phyloP scores from a whole-genome alignment of 768 basidiomycete species.

The Strobilomyces echinocephalus region DNA sequence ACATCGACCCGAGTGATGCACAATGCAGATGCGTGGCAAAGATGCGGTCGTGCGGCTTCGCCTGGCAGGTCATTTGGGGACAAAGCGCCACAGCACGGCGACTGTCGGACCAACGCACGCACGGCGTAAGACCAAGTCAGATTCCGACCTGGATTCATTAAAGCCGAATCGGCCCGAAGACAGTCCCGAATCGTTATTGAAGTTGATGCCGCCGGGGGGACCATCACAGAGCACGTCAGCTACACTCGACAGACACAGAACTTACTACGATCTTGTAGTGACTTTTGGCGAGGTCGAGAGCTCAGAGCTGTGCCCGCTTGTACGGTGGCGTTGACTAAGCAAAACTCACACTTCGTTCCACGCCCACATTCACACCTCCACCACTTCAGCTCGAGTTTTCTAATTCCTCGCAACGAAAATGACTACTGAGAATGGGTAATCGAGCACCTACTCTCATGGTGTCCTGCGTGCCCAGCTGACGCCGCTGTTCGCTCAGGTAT shows the following conservation, averaged over 20 bases:
- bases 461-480: conserved; percentile 12
- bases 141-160: no score
- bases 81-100: no score
- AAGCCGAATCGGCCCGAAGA: not conserved
- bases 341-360: conserved; percentile 6
- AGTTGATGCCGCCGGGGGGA: not conserved
- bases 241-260: not conserved
- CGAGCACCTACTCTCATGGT: not conserved
- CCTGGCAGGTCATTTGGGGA: no score
- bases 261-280: not conserved
- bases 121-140: no score
- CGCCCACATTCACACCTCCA: conserved; percentile 6
- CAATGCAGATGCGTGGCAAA: no score
- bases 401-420: conserved; percentile 23
- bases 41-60: no score
- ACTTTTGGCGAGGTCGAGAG: not conserved
- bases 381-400: conserved; percentile 6
- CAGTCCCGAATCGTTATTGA: not conserved
- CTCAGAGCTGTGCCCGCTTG: no score
- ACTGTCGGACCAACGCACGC: no score
- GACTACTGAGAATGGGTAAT: conserved; percentile 42
- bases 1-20: no score
- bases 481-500: conserved; percentile 41
- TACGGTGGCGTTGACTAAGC: conserved; percentile 20
- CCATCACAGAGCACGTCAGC: not conserved